Base-by-base conservation (phyloP, 139 green algal species). In the Micromonas commoda region DNA sequence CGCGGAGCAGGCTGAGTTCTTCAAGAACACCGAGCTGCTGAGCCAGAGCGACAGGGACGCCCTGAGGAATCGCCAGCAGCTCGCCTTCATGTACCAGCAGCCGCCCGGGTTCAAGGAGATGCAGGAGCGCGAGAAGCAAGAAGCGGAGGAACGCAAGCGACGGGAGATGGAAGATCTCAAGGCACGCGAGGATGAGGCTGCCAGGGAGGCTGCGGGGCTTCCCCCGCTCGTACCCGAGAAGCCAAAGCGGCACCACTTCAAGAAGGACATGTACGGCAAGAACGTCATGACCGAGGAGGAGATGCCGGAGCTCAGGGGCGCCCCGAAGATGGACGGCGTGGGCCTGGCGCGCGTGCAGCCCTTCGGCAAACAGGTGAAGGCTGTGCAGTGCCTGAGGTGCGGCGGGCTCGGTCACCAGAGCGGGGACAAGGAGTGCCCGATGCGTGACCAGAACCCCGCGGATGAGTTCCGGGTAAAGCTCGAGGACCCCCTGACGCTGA, bases 21-120 rank as follows among this genome's bases (percentile, higher is more conserved):
- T 83, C 51, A 77, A 64, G n/a, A 52, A 83, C 24, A 76, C 77
- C n/a, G 77, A 70, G 9, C 60, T 81, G 38, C 81, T 85, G 29
- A 79, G 31, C 9, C 73, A 76, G 38, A 67, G 51, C 4, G 61
- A 85, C 6, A 76, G 67, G 20, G 35, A 63, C 29, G 76, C 77
- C 29, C 26, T 82, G 53, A 66, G 82, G 35, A 54, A n/a, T 31
- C 79, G 83, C 29, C 84, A 91, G 77, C 82, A 82, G 29, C 83
- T 93, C 19, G 79, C 77, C 0, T 96, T 88, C 70, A 89, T 91
- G 87, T 94, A 95, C 82, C 77, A 80, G 71, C 91, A 93, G 81
- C 91, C 91, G 0, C 91, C 91, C 0, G 91, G 91, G 0, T 89
- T 90, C 60, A 91, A 94, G 35, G 84, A 87, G 3, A 81, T 82